Base-by-base conservation (phyloP, 805 yeast species). In the Wickerhamomyces strasburgensis region DNA sequence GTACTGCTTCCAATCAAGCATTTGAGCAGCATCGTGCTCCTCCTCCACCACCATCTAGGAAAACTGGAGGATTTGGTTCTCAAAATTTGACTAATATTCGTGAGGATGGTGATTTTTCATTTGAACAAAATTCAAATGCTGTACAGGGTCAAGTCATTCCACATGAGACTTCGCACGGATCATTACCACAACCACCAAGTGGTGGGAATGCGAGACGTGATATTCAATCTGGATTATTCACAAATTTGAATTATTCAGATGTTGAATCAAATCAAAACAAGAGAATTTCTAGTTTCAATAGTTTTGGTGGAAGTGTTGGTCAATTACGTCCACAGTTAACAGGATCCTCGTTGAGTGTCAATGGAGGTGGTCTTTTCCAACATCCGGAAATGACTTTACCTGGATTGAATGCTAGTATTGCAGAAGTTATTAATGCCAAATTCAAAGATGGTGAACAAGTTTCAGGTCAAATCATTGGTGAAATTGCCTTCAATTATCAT, bases 391-490 rank as follows among this genome's bases (percentile, higher is more conserved):
- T 69, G 48, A 62, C 72, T 11, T 40, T 52, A 31, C 72, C 77
- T n/a, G 94, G 93, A 3, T 65, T 90, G 47, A 85, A 81, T 50
- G 79, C 89, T 3, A 82, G 94, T 32, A 66, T 88, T 45, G 89
- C 93, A n/a, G 98, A 90, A 62, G 78, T 84, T 10, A 68, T 86
- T 44, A 80, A 78, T 54, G 95, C 87, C 5, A 70, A 73, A 14
- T 80, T 80, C 59, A 76, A 73, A 44, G 85, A 80, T 52, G 95
- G 94, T 14, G 61, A 62, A 30, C 63, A 80, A 26, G 57, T 60
- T 10, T 70, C 75, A 25, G 73, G 86, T 6, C 78, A 80, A 53
- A 69, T 80, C 10, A 71, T 82, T 38, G 97, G 98, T 35, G 97
- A 90, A 62, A 68, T 89, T 48, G 95, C 96, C 0, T 74, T 88